phyloP scores from a whole-genome alignment of 2,329 filamentous ascomycete species.

The Gremmenia infestans region DNA sequence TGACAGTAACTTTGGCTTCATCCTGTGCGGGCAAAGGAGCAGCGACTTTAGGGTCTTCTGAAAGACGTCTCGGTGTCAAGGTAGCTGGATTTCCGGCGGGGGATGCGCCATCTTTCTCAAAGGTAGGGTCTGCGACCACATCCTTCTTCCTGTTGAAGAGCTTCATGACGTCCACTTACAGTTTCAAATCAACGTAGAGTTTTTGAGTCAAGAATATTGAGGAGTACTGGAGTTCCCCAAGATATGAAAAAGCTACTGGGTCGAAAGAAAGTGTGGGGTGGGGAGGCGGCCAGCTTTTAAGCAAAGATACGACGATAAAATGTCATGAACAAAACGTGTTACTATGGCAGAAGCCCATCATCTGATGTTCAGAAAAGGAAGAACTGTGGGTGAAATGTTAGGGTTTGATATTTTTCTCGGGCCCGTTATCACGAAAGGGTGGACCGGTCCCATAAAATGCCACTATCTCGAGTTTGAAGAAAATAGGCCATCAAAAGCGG shows the following conservation, averaged over 20 bases:
- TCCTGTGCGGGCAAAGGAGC: not conserved
- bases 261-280: too few relatives aligned
- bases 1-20: constrained; percentile 29
- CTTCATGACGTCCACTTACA: not conserved
- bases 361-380: too few relatives aligned
- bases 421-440: not conserved
- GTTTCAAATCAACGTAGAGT: not conserved
- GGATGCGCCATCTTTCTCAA: not conserved
- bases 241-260: not conserved
- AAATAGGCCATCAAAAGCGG: not conserved
- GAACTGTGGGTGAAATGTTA: not conserved
- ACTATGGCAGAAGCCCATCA: too few relatives aligned
- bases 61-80: not conserved
- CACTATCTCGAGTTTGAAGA: not conserved
- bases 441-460: not conserved
- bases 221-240: not conserved
- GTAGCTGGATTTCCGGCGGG: not conserved
- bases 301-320: too few relatives aligned
- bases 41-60: not conserved
- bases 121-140: not conserved
- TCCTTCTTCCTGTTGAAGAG: constrained; percentile 1
- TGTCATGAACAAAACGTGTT: too few relatives aligned
- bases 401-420: not conserved
- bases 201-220: not conserved
- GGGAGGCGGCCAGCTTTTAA: too few relatives aligned